Conservation (phyloP, 495 filamentous ascomycete genomes). For the Neurospora terricola region DNA sequence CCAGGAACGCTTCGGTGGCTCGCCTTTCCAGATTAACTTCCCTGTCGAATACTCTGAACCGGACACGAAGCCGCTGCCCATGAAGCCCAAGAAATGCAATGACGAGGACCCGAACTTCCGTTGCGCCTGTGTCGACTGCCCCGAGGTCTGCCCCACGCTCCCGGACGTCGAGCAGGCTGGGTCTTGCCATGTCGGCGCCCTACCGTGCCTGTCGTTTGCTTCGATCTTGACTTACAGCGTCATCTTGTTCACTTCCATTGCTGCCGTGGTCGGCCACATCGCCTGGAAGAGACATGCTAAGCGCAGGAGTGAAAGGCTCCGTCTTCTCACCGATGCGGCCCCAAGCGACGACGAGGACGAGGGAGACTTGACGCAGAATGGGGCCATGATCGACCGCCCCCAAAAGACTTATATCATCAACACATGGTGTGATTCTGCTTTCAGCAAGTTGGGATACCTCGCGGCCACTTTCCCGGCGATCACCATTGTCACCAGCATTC, state of each 20-base stretch:
- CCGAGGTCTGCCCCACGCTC: slow-evolving; percentile 69
- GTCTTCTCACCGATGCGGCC: slow-evolving; percentile 73
- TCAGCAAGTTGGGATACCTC: slow-evolving; percentile 69
- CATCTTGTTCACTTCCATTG: slow-evolving; percentile 55
- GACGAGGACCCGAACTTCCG: slow-evolving; percentile 73
- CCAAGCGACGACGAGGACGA: slow-evolving; percentile 89
- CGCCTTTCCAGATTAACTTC: slow-evolving; percentile 96
- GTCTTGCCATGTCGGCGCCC: slow-evolving; percentile 69
- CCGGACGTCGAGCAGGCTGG: slow-evolving; percentile 56
- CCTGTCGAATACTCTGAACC: slow-evolving; percentile 52
- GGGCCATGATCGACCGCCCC: slow-evolving; percentile 58
- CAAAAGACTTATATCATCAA: slow-evolving; percentile 71
- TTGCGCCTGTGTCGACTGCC: slow-evolving; percentile 91
- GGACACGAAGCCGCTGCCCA: slow-evolving; percentile 53
- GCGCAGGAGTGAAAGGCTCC: slow-evolving; percentile 66
- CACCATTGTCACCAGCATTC: slow-evolving; percentile 61
- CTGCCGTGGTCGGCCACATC: slow-evolving; percentile 60
- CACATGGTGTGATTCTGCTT: slow-evolving; percentile 62
- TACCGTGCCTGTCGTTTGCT: slow-evolving; percentile 86
- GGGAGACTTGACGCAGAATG: slow-evolving; percentile 63
- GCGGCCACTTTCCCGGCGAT: slow-evolving; percentile 76
- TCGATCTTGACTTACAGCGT: slow-evolving; percentile 79
- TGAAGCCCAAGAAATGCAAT: slow-evolving; percentile 74
- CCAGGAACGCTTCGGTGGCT: slow-evolving; percentile 76
- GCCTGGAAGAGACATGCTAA: slow-evolving; percentile 61